Evolutionary conservation across 1,284 basidiomycete genomes (phyloP).

Genomic region (Heliocybe sulcata): DNA sequence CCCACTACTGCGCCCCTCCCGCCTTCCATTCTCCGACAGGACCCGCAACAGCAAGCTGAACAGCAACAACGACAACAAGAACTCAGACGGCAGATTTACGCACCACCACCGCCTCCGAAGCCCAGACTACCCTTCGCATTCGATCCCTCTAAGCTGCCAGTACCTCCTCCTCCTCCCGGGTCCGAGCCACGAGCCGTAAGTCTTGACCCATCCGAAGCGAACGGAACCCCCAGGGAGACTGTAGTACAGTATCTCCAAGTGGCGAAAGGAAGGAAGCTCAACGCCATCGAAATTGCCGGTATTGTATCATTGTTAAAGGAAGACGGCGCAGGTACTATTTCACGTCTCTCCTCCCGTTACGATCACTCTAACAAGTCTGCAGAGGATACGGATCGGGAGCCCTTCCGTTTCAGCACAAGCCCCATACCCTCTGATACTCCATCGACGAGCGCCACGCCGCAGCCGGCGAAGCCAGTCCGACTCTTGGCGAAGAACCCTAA

Average conservation of each 20-base stretch:
- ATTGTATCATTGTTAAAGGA: conserved; percentile 44
- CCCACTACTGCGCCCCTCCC: background rate
- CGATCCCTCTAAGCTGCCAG: background rate
- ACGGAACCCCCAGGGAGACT: conserved; percentile 3
- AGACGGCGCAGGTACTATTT: conserved; percentile 27
- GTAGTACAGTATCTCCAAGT: conserved; percentile 16
- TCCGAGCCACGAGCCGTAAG: background rate
- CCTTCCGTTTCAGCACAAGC: conserved; percentile 52
- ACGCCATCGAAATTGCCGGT: conserved; percentile 42
- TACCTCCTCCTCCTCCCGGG: background rate
- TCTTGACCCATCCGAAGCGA: background rate
- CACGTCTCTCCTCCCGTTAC: background rate
- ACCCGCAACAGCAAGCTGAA: too few species aligned
- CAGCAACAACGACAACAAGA: too few species aligned
- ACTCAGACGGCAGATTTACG: background rate
- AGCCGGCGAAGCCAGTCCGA: conserved; percentile 31
- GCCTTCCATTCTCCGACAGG: too few species aligned
- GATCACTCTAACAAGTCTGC: background rate
- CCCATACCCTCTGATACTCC: conserved; percentile 34
- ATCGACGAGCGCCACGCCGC: conserved; percentile 23
- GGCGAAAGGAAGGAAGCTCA: conserved; percentile 17
- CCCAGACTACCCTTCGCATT: background rate
- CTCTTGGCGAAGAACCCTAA: conserved; percentile 64
- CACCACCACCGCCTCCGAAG: conserved; percentile 3
- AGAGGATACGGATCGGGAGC: conserved; percentile 31